Base-by-base conservation (phyloP, 176 grass and related monocot genomes). In the Oryza brachyantha region DNA sequence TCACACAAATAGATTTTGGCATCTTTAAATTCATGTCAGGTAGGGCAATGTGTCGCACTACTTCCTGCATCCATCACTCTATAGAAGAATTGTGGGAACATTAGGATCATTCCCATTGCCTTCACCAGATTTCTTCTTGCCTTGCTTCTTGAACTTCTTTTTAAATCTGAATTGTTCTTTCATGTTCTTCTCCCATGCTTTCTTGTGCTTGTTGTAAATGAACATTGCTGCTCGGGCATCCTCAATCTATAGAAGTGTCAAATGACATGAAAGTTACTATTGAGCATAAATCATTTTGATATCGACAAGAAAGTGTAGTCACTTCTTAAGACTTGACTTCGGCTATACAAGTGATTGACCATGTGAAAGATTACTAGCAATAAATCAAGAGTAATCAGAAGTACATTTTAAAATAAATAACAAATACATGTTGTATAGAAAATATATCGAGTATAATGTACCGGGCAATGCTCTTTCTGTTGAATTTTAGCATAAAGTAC, bases 211-310 rank as follows among this genome's bases (percentile, higher is more conserved):
- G 29, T 76, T 94, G 61, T 98, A 95, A 71, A 99, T 91, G 73
- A 89, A 93, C 92, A 99, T 95, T 29, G 92, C 92, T 78, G 92
- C 96, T 59, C 74, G 81, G 5, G 96, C 92, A 85, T 94, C 96
- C 73, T 98, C 92, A 45, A 98, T 86, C 95, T 93, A 46, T 16
- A 78, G 10, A 5, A 73, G 17, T 21, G 63, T 40, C 31, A 75
- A 36, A 70, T 42, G 7, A 7, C 31, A 68, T 36, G 48, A 16
- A 72, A 84, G 42, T 24, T 64, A 75, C 58, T 75, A 68, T 75
- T 80, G 19, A 29, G 27, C 62, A 68, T 1, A 74, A 42, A 11
- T 57, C n/a, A n/a, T n/a, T n/a, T n/a, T n/a, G 71, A 75, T 16
- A 75, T 37, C 24, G 61, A 74, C 10, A 83, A 8, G 3, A 55